Percentiles rank a stretch among this genome's conserved stretches.
These are phyloP conservation scores for Triangularia verruculosa DNA, from an alignment of 2,329 filamentous ascomycete species.

Conservation along the genomic window DNA sequence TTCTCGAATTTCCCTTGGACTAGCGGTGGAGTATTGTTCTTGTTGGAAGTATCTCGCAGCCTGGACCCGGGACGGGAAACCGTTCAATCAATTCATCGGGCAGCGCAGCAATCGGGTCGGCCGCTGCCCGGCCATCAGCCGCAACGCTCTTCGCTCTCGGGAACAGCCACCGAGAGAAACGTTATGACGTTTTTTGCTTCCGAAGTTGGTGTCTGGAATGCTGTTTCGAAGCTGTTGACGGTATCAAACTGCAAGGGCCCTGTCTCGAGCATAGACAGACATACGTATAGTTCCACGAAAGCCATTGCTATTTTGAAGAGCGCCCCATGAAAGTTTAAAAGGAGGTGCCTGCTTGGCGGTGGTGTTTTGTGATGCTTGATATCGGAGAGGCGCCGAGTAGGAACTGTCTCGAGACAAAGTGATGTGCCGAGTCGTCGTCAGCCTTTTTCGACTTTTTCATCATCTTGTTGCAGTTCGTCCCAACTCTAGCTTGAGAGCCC, in stretches of 20 bases:
- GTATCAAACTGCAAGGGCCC: constrained; percentile 11
- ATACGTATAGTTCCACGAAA: constrained; percentile 18
- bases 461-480: not conserved
- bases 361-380: constrained; percentile 1
- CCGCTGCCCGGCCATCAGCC: not conserved
- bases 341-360: constrained; percentile 29
- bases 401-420: not conserved
- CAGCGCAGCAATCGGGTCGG: not conserved
- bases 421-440: constrained; percentile 17
- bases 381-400: not conserved
- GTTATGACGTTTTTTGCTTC: not conserved
- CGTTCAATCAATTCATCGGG: constrained; percentile 1
- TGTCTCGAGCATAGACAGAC: constrained; percentile 21
- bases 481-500: not conserved
- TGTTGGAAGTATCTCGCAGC: constrained; percentile 16
- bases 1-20: not conserved
- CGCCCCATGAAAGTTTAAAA: constrained; percentile 1
- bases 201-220: constrained; percentile 16
- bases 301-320: not conserved
- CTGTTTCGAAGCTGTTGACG: constrained; percentile 20
- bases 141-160: not conserved
- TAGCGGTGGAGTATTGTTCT: not conserved
- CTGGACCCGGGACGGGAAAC: constrained; percentile 9
- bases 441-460: constrained; percentile 6
- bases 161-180: constrained; percentile 2